Conservation (phyloP, 306 rosid genomes). For the Alnus rubra region DNA sequence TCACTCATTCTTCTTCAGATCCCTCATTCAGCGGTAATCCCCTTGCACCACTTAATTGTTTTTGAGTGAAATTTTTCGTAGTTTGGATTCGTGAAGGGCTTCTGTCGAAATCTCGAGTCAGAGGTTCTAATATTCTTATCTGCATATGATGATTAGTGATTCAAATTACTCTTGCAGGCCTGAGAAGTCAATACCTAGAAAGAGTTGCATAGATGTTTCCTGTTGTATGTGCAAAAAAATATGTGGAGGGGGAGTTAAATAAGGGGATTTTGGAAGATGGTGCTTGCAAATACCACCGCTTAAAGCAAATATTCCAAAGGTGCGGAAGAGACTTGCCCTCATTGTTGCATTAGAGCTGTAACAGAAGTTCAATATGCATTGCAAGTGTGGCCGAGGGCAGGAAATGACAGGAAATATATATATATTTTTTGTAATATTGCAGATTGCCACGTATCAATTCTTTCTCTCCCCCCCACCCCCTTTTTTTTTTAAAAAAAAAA, state of each 20-base stretch:
- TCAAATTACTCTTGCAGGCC: conserved; percentile 40
- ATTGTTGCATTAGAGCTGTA: conserved; percentile 34
- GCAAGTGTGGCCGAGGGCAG: conserved; percentile 33
- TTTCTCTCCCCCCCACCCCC: conserved; percentile 29
- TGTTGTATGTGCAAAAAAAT: conserved; percentile 40
- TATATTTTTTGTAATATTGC: conserved; percentile 19
- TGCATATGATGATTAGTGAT: conserved; percentile 12
- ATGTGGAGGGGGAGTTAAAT: conserved; percentile 41
- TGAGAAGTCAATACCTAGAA: conserved; percentile 35
- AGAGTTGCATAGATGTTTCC: conserved; percentile 37
- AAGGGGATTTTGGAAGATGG: conserved; percentile 40
- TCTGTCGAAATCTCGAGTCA: neutral
- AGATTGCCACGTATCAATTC: conserved; percentile 20
- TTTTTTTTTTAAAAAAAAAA: neutral
- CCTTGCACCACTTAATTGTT: conserved; percentile 15
- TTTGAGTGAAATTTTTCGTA: neutral
- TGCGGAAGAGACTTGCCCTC: conserved; percentile 28
- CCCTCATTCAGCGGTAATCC: conserved; percentile 63
- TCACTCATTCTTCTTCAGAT: conserved; percentile 66
- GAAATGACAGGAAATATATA: conserved; percentile 34
- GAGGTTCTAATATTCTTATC: neutral
- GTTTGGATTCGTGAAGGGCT: conserved; percentile 4
- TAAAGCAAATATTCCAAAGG: conserved; percentile 35
- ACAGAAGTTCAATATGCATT: conserved; percentile 30
- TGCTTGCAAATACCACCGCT: conserved; percentile 33